Conservation (phyloP, 306 rosid species). For the Corylus heterophylla region DNA sequence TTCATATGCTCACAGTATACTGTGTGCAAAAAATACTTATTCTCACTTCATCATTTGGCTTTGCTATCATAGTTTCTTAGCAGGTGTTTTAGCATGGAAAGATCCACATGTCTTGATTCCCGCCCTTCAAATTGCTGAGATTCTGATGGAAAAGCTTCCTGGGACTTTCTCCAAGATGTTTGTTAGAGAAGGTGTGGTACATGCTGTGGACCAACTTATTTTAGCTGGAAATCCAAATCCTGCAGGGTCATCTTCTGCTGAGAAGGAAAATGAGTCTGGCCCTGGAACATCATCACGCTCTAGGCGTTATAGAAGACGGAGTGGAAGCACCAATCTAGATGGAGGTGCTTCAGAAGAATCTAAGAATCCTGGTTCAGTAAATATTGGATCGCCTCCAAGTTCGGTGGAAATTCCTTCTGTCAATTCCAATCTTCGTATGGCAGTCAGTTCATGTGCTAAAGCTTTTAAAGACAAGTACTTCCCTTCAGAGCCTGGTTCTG, state of each 20-base stretch:
- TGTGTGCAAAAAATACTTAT: conserved; percentile 19
- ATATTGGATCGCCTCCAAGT: conserved; percentile 77
- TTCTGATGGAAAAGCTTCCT: conserved; percentile 97
- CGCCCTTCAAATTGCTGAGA: conserved; percentile 93
- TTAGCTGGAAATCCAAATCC: conserved; percentile 60
- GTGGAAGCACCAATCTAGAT: conserved; percentile 63
- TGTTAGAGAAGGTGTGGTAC: conserved; percentile 94
- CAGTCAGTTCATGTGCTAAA: conserved; percentile 83
- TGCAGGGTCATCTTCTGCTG: conserved; percentile 57
- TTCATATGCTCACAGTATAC: conserved; percentile 3
- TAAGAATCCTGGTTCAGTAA: conserved; percentile 59
- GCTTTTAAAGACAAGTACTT: conserved; percentile 87
- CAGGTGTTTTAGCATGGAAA: conserved; percentile 97
- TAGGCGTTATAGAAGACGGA: conserved; percentile 85
- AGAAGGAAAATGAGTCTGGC: conserved; percentile 70
- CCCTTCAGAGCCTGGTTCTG: conserved; percentile 73
- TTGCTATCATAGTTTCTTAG: conserved; percentile 70
- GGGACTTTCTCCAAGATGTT: conserved; percentile 86
- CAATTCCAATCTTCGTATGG: conserved; percentile 64
- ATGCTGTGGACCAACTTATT: conserved; percentile 95
- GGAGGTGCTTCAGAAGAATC: conserved; percentile 71
- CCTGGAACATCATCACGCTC: conserved; percentile 78
- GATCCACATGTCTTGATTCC: conserved; percentile 92
- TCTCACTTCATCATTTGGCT: conserved; percentile 18
- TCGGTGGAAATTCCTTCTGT: conserved; percentile 67